Evolutionary conservation across 2,329 filamentous ascomycete genomes (phyloP), one percentile per base, ranked within the genome.

Genomic region (Aureobasidium pullulans): DNA sequence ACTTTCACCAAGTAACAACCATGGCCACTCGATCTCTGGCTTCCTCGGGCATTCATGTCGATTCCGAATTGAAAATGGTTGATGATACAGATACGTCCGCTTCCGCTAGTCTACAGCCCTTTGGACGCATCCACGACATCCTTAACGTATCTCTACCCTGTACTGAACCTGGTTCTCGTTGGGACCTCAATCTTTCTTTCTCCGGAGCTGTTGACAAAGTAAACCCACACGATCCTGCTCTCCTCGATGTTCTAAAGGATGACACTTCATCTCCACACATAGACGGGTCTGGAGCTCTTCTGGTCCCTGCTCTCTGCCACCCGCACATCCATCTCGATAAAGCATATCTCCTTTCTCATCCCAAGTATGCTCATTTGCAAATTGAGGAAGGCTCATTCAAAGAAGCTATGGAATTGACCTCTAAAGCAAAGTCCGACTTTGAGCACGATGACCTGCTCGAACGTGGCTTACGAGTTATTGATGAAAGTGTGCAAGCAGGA

Each of bases 261-360:
- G 54, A 57, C 23, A 57, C 54, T 4, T 57, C 54, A 15, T 57
- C 54, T 9, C 5, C 54, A 15, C 40, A 32, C 43, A 69, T 83
- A 52, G 65, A 79, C 62, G 75, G 71, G 16, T 58, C 64, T 23
- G 70, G 70, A 50, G 68, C 74, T 29, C 70, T 83, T 1, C 65
- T 83, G 10, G 71, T 75, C 19, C 83, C 84, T 3, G 77, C 80
- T 8, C 77, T 90, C 3, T 88, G 85, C 64, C 87, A 90, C 67
- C 85, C 87, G 7, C 87, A 90, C 64, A 82, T 90, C 53, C 87
- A 90, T 67, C 76, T 90, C 31, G 87, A 90, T 70, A 86, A 86
- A 67, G 79, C 82, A 40, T 86, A 82, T 64, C 71, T 86, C 31
- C 75, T 86, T 9, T 82, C 76, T 19, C 77, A 83, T 64, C 78